Percentiles rank a stretch among this genome's conserved stretches.
phyloP scores from a whole-genome alignment of 2,329 filamentous ascomycete genomes.

The Triangularia verruculosa region DNA sequence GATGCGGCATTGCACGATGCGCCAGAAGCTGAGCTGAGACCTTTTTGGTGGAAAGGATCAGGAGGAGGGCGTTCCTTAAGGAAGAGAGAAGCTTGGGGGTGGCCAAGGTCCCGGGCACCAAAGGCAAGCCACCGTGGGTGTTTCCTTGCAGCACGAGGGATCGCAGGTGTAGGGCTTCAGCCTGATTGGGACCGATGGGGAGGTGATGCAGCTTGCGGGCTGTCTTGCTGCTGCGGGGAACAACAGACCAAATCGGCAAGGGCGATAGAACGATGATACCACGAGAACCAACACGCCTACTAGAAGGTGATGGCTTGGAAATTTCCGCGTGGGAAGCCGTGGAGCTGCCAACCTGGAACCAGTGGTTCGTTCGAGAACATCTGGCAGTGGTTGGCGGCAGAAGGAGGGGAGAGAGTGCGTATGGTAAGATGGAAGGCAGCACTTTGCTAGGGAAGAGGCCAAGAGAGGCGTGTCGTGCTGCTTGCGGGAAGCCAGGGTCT shows the following conservation, averaged over 20 bases:
- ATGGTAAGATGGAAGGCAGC: not conserved
- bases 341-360: constrained; percentile 18
- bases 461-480: constrained; percentile 7
- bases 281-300: not conserved
- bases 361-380: constrained; percentile 4
- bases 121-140: constrained; percentile 12
- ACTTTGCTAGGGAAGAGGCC: not conserved
- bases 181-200: constrained; percentile 16
- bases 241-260: constrained; percentile 16
- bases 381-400: not conserved
- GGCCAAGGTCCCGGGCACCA: not conserved
- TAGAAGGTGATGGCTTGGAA: constrained; percentile 15
- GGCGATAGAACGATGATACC: constrained; percentile 11
- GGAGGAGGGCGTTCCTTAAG: constrained; percentile 1
- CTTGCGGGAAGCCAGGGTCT: constrained; percentile 17
- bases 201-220: constrained; percentile 8
- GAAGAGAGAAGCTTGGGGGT: constrained; percentile 3
- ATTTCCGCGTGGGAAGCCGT: constrained; percentile 19
- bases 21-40: constrained; percentile 8
- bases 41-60: not conserved
- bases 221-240: constrained; percentile 19
- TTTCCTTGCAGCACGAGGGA: constrained; percentile 20
- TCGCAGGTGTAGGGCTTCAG: constrained; percentile 20
- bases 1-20: constrained; percentile 7
- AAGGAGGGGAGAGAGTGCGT: constrained; percentile 9